These are phyloP conservation scores for Viridothelium virens DNA, from an alignment of 495 filamentous ascomycete genomes.

Conservation along the genomic window DNA sequence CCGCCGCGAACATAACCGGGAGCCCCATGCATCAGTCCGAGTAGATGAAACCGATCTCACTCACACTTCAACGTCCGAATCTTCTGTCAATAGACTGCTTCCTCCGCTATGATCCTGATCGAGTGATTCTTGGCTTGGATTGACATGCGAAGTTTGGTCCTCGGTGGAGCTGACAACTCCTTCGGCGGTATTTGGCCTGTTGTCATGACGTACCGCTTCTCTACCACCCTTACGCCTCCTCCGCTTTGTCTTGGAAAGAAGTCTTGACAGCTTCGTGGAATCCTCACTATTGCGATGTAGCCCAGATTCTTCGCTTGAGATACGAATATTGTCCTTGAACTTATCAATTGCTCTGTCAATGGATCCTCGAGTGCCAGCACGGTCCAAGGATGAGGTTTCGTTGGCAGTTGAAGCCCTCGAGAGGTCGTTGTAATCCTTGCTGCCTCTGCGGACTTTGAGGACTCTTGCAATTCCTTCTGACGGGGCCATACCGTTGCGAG, in stretches of 20 bases:
- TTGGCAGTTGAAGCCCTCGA: slow-evolving; percentile 19
- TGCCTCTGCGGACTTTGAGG: slow-evolving; percentile 29
- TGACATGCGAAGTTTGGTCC: background rate
- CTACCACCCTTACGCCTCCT: slow-evolving; percentile 27
- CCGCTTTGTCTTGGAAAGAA: slow-evolving; percentile 46
- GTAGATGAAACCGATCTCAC: slow-evolving; percentile 27
- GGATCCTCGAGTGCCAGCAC: slow-evolving; percentile 19
- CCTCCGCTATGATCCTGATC: slow-evolving; percentile 38
- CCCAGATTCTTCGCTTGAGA: slow-evolving; percentile 19
- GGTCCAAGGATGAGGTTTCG: background rate
- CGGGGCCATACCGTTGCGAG: background rate
- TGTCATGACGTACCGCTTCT: slow-evolving; percentile 18
- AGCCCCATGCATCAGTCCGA: background rate
- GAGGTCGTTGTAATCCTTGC: slow-evolving; percentile 28
- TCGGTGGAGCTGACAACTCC: background rate
- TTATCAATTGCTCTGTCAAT: slow-evolving; percentile 32
- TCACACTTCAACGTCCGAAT: slow-evolving; percentile 64
- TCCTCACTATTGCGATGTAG: slow-evolving; percentile 22
- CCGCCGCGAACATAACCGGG: background rate
- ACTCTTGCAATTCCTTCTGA: slow-evolving; percentile 28
- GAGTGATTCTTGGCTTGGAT: slow-evolving; percentile 29
- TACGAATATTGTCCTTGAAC: slow-evolving; percentile 21
- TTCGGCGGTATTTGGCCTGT: background rate
- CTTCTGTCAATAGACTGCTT: slow-evolving; percentile 58
- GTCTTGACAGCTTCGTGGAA: slow-evolving; percentile 44